These are phyloP conservation scores for Jamesozyma gamospora DNA, from an alignment of 805 yeast genomes.

Conservation along the genomic window DNA sequence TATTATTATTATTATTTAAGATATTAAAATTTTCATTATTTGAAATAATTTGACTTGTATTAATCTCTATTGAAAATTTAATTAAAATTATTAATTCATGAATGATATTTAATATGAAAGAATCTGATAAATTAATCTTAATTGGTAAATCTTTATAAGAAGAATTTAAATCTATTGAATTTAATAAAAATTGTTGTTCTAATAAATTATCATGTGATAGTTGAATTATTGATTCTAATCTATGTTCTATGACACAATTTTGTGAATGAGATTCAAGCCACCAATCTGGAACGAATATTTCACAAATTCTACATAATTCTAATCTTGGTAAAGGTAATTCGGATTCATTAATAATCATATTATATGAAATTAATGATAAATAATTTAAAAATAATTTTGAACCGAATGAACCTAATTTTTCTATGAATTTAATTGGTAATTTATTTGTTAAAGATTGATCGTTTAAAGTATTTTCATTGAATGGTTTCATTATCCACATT, in stretches of 20 bases:
- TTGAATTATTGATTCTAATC: conserved; percentile 68
- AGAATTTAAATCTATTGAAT: not conserved
- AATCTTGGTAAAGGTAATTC: conserved; percentile 70
- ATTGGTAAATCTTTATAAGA: not conserved
- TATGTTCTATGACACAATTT: conserved; percentile 76
- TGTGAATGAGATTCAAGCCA: conserved; percentile 90
- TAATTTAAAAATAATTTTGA: conserved; percentile 73
- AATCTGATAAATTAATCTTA: not conserved
- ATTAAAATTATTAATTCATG: conserved; percentile 42
- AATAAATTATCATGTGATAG: conserved; percentile 61
- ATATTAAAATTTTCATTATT: too few relatives aligned
- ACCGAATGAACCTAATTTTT: conserved; percentile 72
- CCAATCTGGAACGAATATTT: conserved; percentile 87
- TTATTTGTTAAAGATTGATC: conserved; percentile 1
- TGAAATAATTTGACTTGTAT: conserved; percentile 64
- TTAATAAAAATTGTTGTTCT: conserved; percentile 40
- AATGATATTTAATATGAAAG: conserved; percentile 7
- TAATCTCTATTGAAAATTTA: conserved; percentile 64
- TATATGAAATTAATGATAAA: conserved; percentile 43
- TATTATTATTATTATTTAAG: too few relatives aligned
- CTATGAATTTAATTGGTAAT: conserved; percentile 59
- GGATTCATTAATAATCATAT: conserved; percentile 52
- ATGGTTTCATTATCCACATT: conserved; percentile 85
- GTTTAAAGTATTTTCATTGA: conserved; percentile 33
- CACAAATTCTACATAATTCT: conserved; percentile 87